These are phyloP conservation scores for Blastosporella zonata DNA, from an alignment of 1,284 basidiomycete genomes.

Conservation along the genomic window DNA sequence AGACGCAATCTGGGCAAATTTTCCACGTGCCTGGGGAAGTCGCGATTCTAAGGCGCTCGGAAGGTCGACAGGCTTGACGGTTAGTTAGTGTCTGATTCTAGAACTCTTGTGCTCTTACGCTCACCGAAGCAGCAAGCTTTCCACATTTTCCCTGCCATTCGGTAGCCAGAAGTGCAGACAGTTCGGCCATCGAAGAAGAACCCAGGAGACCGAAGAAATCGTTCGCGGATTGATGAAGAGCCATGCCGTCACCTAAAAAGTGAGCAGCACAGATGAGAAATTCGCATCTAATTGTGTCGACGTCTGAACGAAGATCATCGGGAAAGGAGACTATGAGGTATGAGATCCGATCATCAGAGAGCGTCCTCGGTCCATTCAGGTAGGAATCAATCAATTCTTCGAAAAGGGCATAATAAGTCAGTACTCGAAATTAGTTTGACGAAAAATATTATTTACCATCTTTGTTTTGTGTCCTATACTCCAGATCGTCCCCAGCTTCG, in stretches of 20 bases:
- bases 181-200: constrained; percentile 36
- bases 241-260: constrained; percentile 78
- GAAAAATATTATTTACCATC: constrained; percentile 40
- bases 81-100: not conserved
- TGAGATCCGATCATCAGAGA: constrained; percentile 68
- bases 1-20: constrained; percentile 43
- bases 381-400: constrained; percentile 64
- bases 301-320: not conserved
- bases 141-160: constrained; percentile 48
- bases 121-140: constrained; percentile 19
- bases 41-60: constrained; percentile 54
- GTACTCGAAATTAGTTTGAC: not conserved
- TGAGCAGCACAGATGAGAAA: constrained; percentile 68
- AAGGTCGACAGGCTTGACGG: constrained; percentile 33
- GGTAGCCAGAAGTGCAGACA: constrained; percentile 40
- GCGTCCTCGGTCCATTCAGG: constrained; percentile 69
- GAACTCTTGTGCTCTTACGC: constrained; percentile 21
- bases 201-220: constrained; percentile 67
- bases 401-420: not conserved
- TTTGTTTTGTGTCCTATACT: constrained; percentile 49
- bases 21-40: constrained; percentile 37
- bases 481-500: constrained; percentile 47
- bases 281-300: constrained; percentile 38
- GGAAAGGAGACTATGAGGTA: constrained; percentile 59
- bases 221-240: constrained; percentile 70